Base-by-base conservation (phyloP, 257 asterid genomes). In the Nicotiana obtusifolia region DNA sequence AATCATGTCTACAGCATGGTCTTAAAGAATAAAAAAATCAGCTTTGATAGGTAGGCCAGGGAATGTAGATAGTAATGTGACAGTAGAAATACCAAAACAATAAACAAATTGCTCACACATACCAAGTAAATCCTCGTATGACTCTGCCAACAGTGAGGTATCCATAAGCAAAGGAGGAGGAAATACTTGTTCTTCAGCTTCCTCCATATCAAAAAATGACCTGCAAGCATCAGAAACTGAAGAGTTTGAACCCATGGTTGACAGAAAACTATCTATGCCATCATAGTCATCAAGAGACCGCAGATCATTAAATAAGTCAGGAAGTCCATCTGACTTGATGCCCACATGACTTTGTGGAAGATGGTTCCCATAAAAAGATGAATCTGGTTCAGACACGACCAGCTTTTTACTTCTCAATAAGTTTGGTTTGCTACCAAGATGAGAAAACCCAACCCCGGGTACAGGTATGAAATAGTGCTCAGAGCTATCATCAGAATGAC, bases 81-180 rank as follows among this genome's bases (percentile, higher is more conserved):
- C 16, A 15, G 52, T 24, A 75, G 41, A 26, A 75, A 35, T 49
- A 60, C 62, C 24, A 47, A 75, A 49, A 75, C 59, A 75, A 75
- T 49, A 44, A 71, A 15, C 62, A 49, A 49, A 73, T 49, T 49
- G 62, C 62, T 75, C n/a, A 61, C 14, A 81, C 33, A 47, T 89
- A 96, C 99, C 99, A 80, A 96, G 98, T 88, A 96, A 89, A 89
- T 96, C 99, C 83, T 94, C 99, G 1, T 96, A 96, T 59, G 93
- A 86, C 86, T 94, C 99, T 8, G 88, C 92, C 83, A 91, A 82
- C 78, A 93, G 86, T 71, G 97, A 87, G 10, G 92, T 67, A 83
- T 94, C 98, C 94, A 93, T 94, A 53, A 96, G 87, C 83, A 96
- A 88, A 81, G 98, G 98, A 82, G 98, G 99, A 76, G 99, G 94